Evolutionary conservation across 176 grass and related monocot species (phyloP).

Genomic region (Tillandsia leiboldiana): DNA sequence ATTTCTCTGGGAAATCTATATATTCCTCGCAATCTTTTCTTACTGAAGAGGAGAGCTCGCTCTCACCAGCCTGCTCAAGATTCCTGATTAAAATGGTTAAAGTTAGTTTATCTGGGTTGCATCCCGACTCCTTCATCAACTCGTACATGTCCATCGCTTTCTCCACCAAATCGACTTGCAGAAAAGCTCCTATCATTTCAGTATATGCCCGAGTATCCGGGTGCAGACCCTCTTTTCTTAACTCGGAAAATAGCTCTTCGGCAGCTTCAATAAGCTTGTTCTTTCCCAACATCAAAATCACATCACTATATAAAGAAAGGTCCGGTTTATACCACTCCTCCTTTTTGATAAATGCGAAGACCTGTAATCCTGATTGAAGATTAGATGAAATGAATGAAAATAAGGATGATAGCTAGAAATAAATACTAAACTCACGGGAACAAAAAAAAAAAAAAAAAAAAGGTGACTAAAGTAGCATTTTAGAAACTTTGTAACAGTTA

Average conservation of each 20-base stretch:
- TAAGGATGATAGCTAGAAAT: not conserved
- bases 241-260: constrained; percentile 18
- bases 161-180: constrained; percentile 20
- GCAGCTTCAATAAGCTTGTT: constrained; percentile 18
- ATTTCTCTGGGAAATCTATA: constrained; percentile 20
- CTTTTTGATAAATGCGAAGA: constrained; percentile 24
- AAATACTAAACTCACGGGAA: too few species aligned
- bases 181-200: constrained; percentile 31
- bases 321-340: constrained; percentile 27
- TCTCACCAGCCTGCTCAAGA: constrained; percentile 15
- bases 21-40: constrained; percentile 21
- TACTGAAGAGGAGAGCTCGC: constrained; percentile 12
- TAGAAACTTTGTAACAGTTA: too few species aligned
- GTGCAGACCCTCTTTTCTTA: constrained; percentile 12
- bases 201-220: constrained; percentile 17
- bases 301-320: constrained; percentile 12
- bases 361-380: constrained; percentile 13
- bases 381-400: constrained; percentile 10
- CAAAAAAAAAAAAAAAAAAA: too few species aligned
- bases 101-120: constrained; percentile 19
- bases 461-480: too few species aligned
- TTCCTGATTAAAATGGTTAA: constrained; percentile 29
- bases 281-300: constrained; percentile 25
- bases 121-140: constrained; percentile 16
- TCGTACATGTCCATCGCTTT: constrained; percentile 26